phyloP scores from a whole-genome alignment of 129 eudicot species.

The Flaveria sonorensis region DNA sequence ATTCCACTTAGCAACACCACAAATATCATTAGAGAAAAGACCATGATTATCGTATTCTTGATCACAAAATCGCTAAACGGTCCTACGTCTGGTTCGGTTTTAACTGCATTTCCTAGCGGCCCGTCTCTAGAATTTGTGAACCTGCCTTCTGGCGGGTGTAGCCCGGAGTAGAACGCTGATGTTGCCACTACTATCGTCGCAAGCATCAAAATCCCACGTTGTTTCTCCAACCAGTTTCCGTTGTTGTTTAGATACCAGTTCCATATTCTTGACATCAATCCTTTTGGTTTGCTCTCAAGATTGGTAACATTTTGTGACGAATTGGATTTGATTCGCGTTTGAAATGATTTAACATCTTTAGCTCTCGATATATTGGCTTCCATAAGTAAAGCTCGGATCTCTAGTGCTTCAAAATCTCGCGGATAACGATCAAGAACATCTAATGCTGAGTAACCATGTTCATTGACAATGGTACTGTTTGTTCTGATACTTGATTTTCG shows the following conservation, averaged over 20 bases:
- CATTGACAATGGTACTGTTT: constrained; percentile 16
- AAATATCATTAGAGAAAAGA: constrained; percentile 28
- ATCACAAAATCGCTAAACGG: constrained; percentile 18
- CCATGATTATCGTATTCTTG: constrained; percentile 34
- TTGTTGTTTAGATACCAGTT: too few species aligned
- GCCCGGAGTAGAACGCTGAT: constrained; percentile 20
- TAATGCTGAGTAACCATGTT: constrained; percentile 25
- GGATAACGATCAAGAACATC: constrained; percentile 29
- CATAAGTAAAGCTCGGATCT: constrained; percentile 13
- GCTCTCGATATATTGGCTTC: constrained; percentile 25
- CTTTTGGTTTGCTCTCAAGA: background rate
- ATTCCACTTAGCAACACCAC: constrained; percentile 39
- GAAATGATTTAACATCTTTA: background rate
- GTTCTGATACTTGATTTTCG: background rate
- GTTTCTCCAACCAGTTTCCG: constrained; percentile 38
- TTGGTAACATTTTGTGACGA: background rate
- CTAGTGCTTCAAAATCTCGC: background rate
- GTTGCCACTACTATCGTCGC: constrained; percentile 25
- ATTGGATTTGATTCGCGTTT: background rate
- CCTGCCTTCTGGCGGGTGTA: constrained; percentile 39
- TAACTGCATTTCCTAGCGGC: constrained; percentile 33
- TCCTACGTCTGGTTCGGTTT: constrained; percentile 13
- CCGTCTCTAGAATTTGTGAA: constrained; percentile 22
- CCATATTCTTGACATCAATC: too few species aligned
- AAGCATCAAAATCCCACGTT: constrained; percentile 32